Base-by-base conservation (phyloP, 495 filamentous ascomycete species). In the Penicillium dipodomyicola region DNA sequence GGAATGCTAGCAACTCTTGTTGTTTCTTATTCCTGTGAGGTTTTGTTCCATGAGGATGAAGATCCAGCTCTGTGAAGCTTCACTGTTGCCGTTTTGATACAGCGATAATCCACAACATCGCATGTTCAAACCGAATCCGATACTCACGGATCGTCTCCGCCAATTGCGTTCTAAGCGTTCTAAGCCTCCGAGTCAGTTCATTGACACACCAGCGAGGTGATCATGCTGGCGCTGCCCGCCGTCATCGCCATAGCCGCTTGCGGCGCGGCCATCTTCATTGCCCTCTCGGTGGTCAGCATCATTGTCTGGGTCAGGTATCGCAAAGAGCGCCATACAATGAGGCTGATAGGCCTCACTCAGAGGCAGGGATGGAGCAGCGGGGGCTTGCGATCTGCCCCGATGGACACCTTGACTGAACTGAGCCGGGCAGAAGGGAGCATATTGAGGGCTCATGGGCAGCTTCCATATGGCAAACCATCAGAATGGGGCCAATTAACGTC, bases 401-500 rank as follows among this genome's bases (percentile, higher is more conserved):
- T 55, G 7, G 70, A 75, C 41, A 75, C 74, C 2, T 56, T 75
- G 61, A 77, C 74, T 1, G 67, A 70, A 35, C 52, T 72, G 32
- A 77, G 70, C 27, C 69, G 45, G 22, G 70, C 67, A 52, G 73
- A 70, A 58, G 73, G 68, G 19, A 64, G 58, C 29, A 62, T 59
- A 1, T 52, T 77, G 2, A 60, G 68, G 41, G 71, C 69, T n/a
- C 72, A 78, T 54, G 68, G 70, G 17, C 67, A 75, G 29, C 57
- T 73, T 12, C 72, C 73, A 15, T 78, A 73, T 56, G 72, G 71
- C 9, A 71, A 69, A 48, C 69, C 70, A 19, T 60, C 54, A 3
- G 74, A 74, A 72, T 80, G 75, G 69, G 76, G 73, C 15, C 64
- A 75, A 41, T 49, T 77, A n/a, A 56, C 71, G 12, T 80, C 78